Evolutionary conservation across 2,329 filamentous ascomycete genomes (phyloP), one percentile per base, ranked within the genome.

Genomic region (Coleophoma cylindrospora): DNA sequence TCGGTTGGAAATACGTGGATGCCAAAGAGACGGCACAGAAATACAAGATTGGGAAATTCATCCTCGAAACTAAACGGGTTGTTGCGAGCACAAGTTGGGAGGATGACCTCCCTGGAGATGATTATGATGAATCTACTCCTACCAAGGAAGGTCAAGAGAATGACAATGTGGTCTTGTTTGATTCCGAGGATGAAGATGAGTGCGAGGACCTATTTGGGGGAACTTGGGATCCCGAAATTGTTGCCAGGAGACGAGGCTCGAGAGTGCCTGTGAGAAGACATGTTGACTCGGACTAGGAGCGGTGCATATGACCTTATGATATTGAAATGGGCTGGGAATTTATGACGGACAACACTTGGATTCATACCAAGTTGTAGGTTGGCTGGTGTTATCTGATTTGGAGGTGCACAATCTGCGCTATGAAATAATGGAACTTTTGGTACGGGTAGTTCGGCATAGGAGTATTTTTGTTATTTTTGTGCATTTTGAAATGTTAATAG

Each of bases 11-110:
- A 65, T 87, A 87, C 59, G 73, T 86, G 40, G 79, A 83, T 62
- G 82, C 83, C 2, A 74, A 74, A 52, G 79, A 85, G 57, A 60
- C 69, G 49, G 67, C 71, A 43, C 83, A 86, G 64, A 75, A 74
- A 61, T 87, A 87, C 71, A 87, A 87, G 66, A 73, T 86, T 45
- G 82, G 82, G 57, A 86, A 86, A 64, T 86, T 80, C 62, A 86
- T 86, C 32, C 64, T 87, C 37, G 83, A 87, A 68, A 80, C 76
- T 37, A 75, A 77, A 62, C 70, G 79, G 48, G 76, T 84, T 14
- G 71, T 78, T 21, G 69, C 73, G 12, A 70, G 72, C 43, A 71
- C 73, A 34, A 69, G 66, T 48, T 86, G 81, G 81, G 81, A 79
- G 57, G 75, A 78, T 50, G 62, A 63, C 9, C 4, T 40, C 34